Percentiles rank a stretch among this genome's conserved stretches.
Conservation (phyloP, 1,139 yeast genomes). For the Magnusiomyces suaveolens region DNA sequence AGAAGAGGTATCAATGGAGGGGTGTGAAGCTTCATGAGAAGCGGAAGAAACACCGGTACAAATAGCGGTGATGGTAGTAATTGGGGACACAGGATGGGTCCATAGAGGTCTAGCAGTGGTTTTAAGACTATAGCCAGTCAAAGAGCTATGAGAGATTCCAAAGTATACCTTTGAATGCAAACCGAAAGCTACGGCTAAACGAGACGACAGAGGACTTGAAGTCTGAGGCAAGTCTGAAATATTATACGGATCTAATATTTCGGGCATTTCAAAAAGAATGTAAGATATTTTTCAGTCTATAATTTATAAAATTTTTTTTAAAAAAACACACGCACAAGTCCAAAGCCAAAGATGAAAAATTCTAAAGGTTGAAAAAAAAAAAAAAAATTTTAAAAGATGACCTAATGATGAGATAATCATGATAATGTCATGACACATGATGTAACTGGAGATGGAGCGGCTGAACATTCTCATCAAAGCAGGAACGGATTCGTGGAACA, state of each 20-base stretch:
- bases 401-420: background rate
- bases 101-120: conserved; percentile 76
- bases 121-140: conserved; percentile 59
- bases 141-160: conserved; percentile 69
- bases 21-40: background rate
- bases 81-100: conserved; percentile 64
- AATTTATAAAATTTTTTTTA: too few species aligned
- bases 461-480: background rate
- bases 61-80: conserved; percentile 36
- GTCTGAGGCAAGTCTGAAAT: conserved; percentile 28
- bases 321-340: too few species aligned
- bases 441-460: background rate
- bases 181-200: conserved; percentile 15
- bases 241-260: conserved; percentile 29
- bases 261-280: conserved; percentile 23
- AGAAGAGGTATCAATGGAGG: background rate
- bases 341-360: background rate
- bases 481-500: too few species aligned
- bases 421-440: background rate
- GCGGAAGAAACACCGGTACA: conserved; percentile 16
- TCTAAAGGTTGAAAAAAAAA: background rate
- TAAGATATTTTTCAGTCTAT: too few species aligned
- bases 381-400: too few species aligned
- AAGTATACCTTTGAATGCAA: conserved; percentile 31
- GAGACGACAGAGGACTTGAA: conserved; percentile 14